Evolutionary conservation across 805 yeast genomes (phyloP).

Genomic region (Candida loeiensis): DNA sequence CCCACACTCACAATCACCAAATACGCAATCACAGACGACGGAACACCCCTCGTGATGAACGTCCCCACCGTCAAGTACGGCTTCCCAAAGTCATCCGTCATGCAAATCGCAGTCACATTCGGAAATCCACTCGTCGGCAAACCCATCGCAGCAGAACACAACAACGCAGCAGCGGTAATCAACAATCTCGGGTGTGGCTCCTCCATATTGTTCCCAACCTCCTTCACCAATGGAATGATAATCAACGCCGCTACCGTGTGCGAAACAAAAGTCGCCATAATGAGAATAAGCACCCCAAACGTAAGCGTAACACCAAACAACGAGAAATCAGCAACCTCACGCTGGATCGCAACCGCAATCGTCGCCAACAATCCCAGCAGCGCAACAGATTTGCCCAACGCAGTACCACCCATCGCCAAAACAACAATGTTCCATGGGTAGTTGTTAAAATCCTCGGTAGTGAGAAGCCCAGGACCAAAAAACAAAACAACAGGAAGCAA

Average conservation of each 20-base stretch:
- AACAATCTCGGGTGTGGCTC: conserved; percentile 37
- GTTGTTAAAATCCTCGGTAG: conserved; percentile 89
- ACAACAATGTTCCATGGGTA: conserved; percentile 96
- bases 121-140: conserved; percentile 45
- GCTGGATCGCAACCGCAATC: conserved; percentile 68
- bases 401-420: conserved; percentile 97
- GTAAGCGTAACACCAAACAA: conserved; percentile 69
- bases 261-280: conserved; percentile 42
- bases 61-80: conserved; percentile 39
- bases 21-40: conserved; percentile 38
- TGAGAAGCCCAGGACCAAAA: conserved; percentile 84
- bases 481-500: conserved; percentile 85
- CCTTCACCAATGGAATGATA: conserved; percentile 40
- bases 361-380: conserved; percentile 82
- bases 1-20: conserved; percentile 35
- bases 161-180: conserved; percentile 40
- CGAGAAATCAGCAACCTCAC: conserved; percentile 60
- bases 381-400: conserved; percentile 91
- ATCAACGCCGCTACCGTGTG: conserved; percentile 45
- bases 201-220: conserved; percentile 36
- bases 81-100: conserved; percentile 41
- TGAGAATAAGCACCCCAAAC: conserved; percentile 48
- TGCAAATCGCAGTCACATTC: conserved; percentile 41
- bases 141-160: conserved; percentile 45
- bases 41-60: conserved; percentile 42